A percentile compares a stretch with the other conserved stretches of the same genome.
phyloP scores from a whole-genome alignment of 805 yeast species.

The Kuraishia borneana region DNA sequence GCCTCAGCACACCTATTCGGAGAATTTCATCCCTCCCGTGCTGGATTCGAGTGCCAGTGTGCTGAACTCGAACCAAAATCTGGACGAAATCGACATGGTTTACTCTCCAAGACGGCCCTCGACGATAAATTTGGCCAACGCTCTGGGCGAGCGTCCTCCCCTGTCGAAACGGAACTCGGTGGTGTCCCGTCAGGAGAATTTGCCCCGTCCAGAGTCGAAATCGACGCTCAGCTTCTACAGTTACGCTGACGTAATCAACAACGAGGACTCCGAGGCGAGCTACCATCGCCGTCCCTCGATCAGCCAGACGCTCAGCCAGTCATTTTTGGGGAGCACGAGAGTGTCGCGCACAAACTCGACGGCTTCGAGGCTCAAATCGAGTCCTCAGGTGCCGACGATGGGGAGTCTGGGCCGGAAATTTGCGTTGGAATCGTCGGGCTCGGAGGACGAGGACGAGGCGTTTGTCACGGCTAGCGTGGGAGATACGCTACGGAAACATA shows the following conservation, averaged over 20 bases:
- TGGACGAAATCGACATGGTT: slow-evolving; percentile 37
- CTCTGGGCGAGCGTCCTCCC: slow-evolving; percentile 12
- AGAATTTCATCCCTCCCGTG: slow-evolving; percentile 45
- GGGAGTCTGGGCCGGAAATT: neutral
- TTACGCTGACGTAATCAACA: slow-evolving; percentile 68
- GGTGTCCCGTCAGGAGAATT: neutral
- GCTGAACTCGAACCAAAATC: slow-evolving; percentile 25
- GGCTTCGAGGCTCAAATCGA: neutral
- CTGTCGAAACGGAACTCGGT: slow-evolving; percentile 1
- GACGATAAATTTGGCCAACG: slow-evolving; percentile 30
- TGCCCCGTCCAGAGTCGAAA: slow-evolving; percentile 9
- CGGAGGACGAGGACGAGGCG: slow-evolving; percentile 3
- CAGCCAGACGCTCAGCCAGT: slow-evolving; percentile 21
- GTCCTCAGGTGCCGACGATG: neutral
- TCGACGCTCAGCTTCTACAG: slow-evolving; percentile 47
- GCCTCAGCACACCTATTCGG: slow-evolving; percentile 29
- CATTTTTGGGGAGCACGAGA: slow-evolving; percentile 1
- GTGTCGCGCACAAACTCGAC: slow-evolving; percentile 1
- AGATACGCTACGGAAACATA: slow-evolving; percentile 19
- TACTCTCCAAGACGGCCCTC: slow-evolving; percentile 40
- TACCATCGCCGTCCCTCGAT: slow-evolving; percentile 51
- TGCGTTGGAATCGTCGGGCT: neutral
- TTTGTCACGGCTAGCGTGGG: slow-evolving; percentile 22
- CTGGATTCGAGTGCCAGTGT: slow-evolving; percentile 37
- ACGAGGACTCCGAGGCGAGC: slow-evolving; percentile 39